Conservation (phyloP, 1,139 yeast species). For the Pichia sp. region DNA sequence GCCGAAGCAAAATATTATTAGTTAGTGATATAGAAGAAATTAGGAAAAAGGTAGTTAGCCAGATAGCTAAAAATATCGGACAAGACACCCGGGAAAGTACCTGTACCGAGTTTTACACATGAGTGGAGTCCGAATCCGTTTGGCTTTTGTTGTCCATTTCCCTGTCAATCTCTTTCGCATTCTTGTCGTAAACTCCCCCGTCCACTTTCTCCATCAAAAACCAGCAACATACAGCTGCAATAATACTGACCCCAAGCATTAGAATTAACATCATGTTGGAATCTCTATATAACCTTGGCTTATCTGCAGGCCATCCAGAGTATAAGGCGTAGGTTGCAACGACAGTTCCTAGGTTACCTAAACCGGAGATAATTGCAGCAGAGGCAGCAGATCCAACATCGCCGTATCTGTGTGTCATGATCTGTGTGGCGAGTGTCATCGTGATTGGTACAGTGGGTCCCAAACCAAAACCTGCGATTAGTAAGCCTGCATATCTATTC, state of each 20-base stretch:
- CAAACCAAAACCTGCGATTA: slow-evolving; percentile 78
- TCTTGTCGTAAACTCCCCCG: slow-evolving; percentile 15
- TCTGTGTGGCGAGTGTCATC: slow-evolving; percentile 84
- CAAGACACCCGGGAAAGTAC: no score
- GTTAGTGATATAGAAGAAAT: no score
- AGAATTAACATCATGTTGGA: slow-evolving; percentile 83
- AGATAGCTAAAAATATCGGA: background rate
- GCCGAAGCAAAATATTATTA: no score
- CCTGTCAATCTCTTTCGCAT: slow-evolving; percentile 6
- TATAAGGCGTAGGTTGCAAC: slow-evolving; percentile 82
- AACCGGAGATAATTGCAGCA: slow-evolving; percentile 77
- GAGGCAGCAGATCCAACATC: slow-evolving; percentile 84
- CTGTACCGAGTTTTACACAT: background rate
- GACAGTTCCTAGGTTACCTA: slow-evolving; percentile 83
- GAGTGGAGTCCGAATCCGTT: background rate
- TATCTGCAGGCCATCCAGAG: slow-evolving; percentile 83
- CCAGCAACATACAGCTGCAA: slow-evolving; percentile 38
- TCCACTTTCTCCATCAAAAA: slow-evolving; percentile 20
- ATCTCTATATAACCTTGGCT: slow-evolving; percentile 52
- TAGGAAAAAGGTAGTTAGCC: background rate
- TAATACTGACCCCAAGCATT: slow-evolving; percentile 67
- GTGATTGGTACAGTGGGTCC: slow-evolving; percentile 90
- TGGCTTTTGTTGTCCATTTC: background rate
- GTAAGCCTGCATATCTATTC: slow-evolving; percentile 74
- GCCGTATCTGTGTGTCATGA: slow-evolving; percentile 66